Evolutionary conservation across 192 early-diverging fungal genomes (phyloP), one percentile per base, ranked within the genome.

Genomic region (Backusella tarrabulga): DNA sequence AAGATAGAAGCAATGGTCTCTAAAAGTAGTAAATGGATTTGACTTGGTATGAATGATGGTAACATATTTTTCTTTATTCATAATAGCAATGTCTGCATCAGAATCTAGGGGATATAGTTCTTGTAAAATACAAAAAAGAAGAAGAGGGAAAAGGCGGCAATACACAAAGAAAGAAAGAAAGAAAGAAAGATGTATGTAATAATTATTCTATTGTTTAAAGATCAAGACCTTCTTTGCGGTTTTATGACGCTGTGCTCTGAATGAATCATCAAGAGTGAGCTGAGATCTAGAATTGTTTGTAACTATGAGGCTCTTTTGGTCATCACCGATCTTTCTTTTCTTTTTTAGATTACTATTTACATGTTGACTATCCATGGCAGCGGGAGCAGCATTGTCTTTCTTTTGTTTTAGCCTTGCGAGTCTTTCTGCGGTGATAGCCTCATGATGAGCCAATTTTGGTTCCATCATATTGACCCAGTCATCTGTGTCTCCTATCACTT

Each of bases 401-500:
- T 63, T 63, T 63, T 63, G 56, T 63, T 63, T 63, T 63, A 29
- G 56, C 56, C 23, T 23, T 63, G 56, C 56, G 2, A 63, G 4
- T 63, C 26, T 63, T 14, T 63, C 76, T 34, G 76, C 68, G 34
- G 54, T 32, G 21, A 78, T 68, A 23, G 67, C 40, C 46, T 78
- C 60, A 34, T 66, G 42, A 68, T 74, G 54, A 23, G 29, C 46
- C 14, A 78, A 14, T 73, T 78, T 78, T 14, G 63, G 44, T 32
- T 67, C 35, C 19, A 56, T 78, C 17, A 79, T 15, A 17, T 79
- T 70, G 8, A 88, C 87, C 88, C 88, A 90, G 12, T 87, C 88
- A 79, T 96, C 95, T 5, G 89, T 85, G 36, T 90, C 87, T 26
- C 90, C 93, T 63, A 92, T 67, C 8, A 97, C 76, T 79, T 91